A percentile compares a stretch with the other conserved stretches of the same genome.
These are phyloP conservation scores for Candida piceae DNA, from an alignment of 805 yeast species.

Conservation along the genomic window DNA sequence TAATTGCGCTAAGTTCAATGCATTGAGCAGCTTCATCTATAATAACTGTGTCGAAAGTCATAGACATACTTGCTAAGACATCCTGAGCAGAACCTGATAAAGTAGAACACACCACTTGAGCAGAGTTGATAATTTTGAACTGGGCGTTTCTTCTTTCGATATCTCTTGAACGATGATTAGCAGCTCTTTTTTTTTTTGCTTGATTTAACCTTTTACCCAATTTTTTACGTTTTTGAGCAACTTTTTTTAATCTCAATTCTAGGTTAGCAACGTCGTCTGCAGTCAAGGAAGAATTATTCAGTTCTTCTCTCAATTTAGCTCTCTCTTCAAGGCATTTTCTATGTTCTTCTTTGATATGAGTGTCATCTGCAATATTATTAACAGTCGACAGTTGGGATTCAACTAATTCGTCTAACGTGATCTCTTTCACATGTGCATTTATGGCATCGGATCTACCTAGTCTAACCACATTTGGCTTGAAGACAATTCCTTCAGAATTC, in stretches of 20 bases:
- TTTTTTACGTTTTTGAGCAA: constrained; percentile 59
- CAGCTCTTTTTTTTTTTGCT: constrained; percentile 67
- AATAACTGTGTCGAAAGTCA: constrained; percentile 83
- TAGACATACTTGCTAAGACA: constrained; percentile 64
- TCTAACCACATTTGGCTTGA: constrained; percentile 70
- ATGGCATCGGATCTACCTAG: constrained; percentile 88
- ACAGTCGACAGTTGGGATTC: constrained; percentile 49
- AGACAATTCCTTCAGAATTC: constrained; percentile 46
- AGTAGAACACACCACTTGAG: constrained; percentile 87
- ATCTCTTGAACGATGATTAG: constrained; percentile 70
- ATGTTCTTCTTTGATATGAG: constrained; percentile 45
- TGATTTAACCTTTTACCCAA: constrained; percentile 72
- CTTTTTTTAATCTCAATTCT: constrained; percentile 46
- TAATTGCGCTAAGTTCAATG: constrained; percentile 86
- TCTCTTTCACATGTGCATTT: constrained; percentile 72
- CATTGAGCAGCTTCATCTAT: constrained; percentile 98
- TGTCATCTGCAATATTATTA: constrained; percentile 36
- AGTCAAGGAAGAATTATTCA: constrained; percentile 21
- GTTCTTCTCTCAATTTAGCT: constrained; percentile 43
- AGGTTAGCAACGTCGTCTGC: constrained; percentile 43
- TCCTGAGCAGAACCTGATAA: constrained; percentile 94
- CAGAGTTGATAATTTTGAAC: constrained; percentile 60
- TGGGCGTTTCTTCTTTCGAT: constrained; percentile 72
- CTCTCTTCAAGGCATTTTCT: constrained; percentile 52
- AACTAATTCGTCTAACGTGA: constrained; percentile 81